These are phyloP conservation scores for Arabidopsis suecica DNA, from an alignment of 345 rosid species.

Conservation along the genomic window DNA sequence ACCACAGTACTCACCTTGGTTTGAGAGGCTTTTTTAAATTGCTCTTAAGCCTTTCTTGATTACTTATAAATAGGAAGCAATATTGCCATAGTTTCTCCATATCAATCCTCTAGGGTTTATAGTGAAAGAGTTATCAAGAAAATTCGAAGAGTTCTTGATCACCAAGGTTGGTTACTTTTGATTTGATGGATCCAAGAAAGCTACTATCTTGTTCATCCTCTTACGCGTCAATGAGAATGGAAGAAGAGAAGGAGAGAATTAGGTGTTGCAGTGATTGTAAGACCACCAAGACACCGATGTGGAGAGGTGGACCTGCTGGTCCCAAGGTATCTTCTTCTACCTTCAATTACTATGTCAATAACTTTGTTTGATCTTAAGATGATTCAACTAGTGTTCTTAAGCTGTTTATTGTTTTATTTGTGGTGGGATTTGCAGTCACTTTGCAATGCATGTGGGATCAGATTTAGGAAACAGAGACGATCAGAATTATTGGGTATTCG, in stretches of 20 bases:
- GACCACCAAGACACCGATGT: conserved; percentile 83
- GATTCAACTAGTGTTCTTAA: background rate
- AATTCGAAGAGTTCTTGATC: background rate
- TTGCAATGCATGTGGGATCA: conserved; percentile 96
- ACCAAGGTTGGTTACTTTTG: conserved; percentile 4
- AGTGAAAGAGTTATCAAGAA: background rate
- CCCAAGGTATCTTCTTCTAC: conserved; percentile 64
- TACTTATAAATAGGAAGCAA: background rate
- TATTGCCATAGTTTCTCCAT: conserved; percentile 21
- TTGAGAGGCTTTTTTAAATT: background rate
- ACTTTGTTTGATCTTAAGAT: background rate
- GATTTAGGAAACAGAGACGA: conserved; percentile 67
- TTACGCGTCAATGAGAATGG: conserved; percentile 37
- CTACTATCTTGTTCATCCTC: background rate
- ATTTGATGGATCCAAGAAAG: conserved; percentile 10
- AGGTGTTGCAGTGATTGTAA: conserved; percentile 73
- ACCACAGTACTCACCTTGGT: background rate
- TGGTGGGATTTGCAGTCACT: conserved; percentile 56
- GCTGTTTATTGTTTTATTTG: background rate
- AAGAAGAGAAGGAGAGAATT: conserved; percentile 40
- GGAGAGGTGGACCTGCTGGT: conserved; percentile 93
- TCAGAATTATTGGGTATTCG: conserved; percentile 39
- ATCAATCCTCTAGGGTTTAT: background rate
- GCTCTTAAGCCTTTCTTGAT: conserved; percentile 26
- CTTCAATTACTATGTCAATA: background rate